phyloP scores from a whole-genome alignment of 352 stramenopile genomes.

The Phytophthora syringae region DNA sequence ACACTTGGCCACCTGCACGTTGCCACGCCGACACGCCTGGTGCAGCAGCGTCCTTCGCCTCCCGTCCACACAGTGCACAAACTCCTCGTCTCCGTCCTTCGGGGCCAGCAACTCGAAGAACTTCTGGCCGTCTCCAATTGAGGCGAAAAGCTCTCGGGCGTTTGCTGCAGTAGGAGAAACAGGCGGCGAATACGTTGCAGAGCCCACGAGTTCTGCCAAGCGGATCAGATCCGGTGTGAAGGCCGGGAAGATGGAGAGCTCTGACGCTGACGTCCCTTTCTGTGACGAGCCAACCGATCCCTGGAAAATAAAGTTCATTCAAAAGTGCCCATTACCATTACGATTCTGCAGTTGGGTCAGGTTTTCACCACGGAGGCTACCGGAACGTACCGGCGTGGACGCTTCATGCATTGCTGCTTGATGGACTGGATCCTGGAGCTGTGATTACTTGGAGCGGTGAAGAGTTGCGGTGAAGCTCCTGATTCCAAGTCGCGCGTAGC shows the following conservation, averaged over 20 bases:
- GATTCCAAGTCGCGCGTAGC: conserved; percentile 22
- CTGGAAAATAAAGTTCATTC: not conserved
- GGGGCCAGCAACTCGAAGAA: conserved; percentile 44
- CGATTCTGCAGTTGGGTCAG: conserved; percentile 16
- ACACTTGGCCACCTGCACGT: conserved; percentile 59
- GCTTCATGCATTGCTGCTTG: not conserved
- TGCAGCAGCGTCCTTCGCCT: conserved; percentile 71
- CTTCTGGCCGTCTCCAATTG: conserved; percentile 20
- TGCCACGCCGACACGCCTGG: conserved; percentile 59
- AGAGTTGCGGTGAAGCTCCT: conserved; percentile 2
- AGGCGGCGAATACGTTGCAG: conserved; percentile 21
- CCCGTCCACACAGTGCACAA: conserved; percentile 54
- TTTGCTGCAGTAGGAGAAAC: conserved; percentile 19
- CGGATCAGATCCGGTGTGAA: conserved; percentile 27
- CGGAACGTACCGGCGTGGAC: conserved; percentile 9
- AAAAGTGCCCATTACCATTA: too few species aligned
- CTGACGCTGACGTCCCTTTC: not conserved
- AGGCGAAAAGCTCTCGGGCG: conserved; percentile 30
- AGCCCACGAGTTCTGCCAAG: conserved; percentile 21
- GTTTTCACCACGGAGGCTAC: too few species aligned
- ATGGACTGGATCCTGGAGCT: not conserved
- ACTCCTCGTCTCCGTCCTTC: conserved; percentile 31
- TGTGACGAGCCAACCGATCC: conserved; percentile 15
- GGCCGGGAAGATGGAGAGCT: conserved; percentile 33
- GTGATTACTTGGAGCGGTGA: not conserved